Conservation (phyloP, 2,329 filamentous ascomycete species). For the Ilyonectria sp. region DNA sequence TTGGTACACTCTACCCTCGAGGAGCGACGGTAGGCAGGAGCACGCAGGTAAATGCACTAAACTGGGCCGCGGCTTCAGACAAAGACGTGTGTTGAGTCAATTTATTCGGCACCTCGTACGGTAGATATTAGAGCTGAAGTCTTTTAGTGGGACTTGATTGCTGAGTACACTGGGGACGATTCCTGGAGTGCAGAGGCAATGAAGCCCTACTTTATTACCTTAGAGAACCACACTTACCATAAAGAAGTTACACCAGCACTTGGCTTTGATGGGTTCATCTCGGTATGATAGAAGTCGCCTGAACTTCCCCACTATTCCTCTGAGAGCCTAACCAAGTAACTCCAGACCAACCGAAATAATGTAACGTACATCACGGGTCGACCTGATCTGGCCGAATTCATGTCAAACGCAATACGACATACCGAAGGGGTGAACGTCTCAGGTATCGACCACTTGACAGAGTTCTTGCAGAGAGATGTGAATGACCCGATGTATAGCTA, state of each 20-base stretch:
- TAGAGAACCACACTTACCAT: constrained; percentile 61
- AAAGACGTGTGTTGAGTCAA: constrained; percentile 6
- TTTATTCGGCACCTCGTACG: too few relatives aligned
- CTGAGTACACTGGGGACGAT: constrained; percentile 58
- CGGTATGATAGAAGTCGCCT: constrained; percentile 29
- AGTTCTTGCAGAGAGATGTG: constrained; percentile 51
- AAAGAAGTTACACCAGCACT: constrained; percentile 54
- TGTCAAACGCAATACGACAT: constrained; percentile 20
- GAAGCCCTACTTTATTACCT: constrained; percentile 55
- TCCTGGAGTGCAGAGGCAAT: constrained; percentile 59
- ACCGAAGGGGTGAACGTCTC: constrained; percentile 38
- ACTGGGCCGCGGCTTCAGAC: constrained; percentile 36
- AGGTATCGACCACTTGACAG: constrained; percentile 40
- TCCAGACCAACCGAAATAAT: constrained; percentile 42
- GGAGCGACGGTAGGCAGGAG: constrained; percentile 39
- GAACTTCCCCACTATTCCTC: too few relatives aligned
- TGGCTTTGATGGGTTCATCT: constrained; percentile 58
- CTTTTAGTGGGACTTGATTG: constrained; percentile 51
- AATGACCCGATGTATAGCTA: constrained; percentile 48
- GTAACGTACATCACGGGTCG: constrained; percentile 35
- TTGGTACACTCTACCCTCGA: constrained; percentile 42
- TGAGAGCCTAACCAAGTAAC: neutral
- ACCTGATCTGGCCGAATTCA: constrained; percentile 30
- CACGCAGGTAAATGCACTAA: constrained; percentile 41
- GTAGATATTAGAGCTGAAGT: too few relatives aligned